Percentiles rank a stretch among this genome's conserved stretches.
These are phyloP conservation scores for Paraphaeosphaeria sporulosa DNA, from an alignment of 2,329 filamentous ascomycete species.

Conservation along the genomic window DNA sequence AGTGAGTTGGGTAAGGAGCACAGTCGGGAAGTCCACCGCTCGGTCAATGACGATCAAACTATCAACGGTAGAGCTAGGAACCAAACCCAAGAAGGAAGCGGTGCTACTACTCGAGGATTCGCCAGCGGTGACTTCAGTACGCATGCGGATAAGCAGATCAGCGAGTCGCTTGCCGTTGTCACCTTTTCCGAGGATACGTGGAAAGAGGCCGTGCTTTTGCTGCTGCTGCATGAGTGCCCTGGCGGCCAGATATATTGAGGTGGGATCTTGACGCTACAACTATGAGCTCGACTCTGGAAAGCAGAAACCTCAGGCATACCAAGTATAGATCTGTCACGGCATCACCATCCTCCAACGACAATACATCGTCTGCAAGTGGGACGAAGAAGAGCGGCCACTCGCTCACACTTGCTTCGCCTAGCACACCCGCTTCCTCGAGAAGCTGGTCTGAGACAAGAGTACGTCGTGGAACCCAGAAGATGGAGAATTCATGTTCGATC, in stretches of 20 bases:
- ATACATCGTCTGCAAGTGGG: constrained; percentile 86
- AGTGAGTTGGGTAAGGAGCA: constrained; percentile 90
- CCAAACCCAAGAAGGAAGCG: constrained; percentile 68
- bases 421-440: constrained; percentile 88
- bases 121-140: constrained; percentile 83
- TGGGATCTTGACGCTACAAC: constrained; percentile 79
- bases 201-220: constrained; percentile 89
- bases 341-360: constrained; percentile 89
- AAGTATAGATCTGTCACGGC: constrained; percentile 88
- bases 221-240: constrained; percentile 95
- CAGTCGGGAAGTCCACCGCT: constrained; percentile 91
- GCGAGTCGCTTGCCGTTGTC: constrained; percentile 90
- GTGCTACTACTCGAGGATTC: constrained; percentile 70
- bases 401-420: constrained; percentile 88
- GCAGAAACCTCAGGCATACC: constrained; percentile 51
- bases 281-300: constrained; percentile 30
- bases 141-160: constrained; percentile 87
- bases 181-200: constrained; percentile 92
- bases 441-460: constrained; percentile 91
- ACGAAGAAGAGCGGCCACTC: constrained; percentile 92
- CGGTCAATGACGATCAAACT: constrained; percentile 94
- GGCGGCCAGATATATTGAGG: constrained; percentile 85
- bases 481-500: constrained; percentile 92
- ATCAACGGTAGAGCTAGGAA: constrained; percentile 87
- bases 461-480: constrained; percentile 94